These are phyloP conservation scores for Pyrenochaeta sp. DNA, from an alignment of 2,329 filamentous ascomycete species.

Conservation along the genomic window DNA sequence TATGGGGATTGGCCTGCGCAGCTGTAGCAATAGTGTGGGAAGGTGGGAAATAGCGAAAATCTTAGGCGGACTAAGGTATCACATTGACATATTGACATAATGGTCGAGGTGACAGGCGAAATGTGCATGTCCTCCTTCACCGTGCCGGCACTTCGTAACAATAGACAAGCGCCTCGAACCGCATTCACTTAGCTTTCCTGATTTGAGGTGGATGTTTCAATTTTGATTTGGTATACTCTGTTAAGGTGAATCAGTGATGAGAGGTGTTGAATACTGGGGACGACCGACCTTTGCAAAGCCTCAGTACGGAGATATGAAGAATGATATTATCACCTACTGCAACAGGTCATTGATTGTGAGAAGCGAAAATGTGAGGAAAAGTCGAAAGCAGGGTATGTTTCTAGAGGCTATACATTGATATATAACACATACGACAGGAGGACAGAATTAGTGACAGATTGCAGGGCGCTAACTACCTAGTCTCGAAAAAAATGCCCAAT, in stretches of 20 bases:
- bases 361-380: neutral
- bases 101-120: neutral
- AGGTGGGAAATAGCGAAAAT: no score
- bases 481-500: neutral
- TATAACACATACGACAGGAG: neutral
- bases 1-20: neutral
- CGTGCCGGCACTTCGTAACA: neutral
- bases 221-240: no score
- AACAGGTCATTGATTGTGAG: neutral
- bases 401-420: neutral
- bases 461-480: neutral
- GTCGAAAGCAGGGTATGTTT: neutral
- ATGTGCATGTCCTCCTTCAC: neutral
- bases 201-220: no score
- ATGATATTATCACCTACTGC: neutral
- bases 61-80: no score
- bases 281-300: neutral
- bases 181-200: neutral
- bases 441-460: neutral
- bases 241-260: no score
- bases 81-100: no score
- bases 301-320: neutral
- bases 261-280: no score
- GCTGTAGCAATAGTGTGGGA: neutral
- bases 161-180: neutral